Evolutionary conservation across 345 rosid species (phyloP), one percentile per base, ranked within the genome.

Genomic region (Atalantia buxifolia): DNA sequence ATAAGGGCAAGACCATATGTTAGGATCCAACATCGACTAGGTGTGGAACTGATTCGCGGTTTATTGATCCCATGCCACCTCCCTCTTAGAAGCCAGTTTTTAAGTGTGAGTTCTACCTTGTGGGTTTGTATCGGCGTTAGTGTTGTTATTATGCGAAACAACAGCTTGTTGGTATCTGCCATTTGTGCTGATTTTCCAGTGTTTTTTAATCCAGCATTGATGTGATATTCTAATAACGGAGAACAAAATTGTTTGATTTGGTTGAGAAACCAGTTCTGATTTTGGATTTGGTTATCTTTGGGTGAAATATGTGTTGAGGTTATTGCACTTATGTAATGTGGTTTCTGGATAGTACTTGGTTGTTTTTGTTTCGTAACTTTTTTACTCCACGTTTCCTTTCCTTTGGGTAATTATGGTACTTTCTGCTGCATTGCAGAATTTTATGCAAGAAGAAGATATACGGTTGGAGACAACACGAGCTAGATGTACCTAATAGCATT

Each of bases 401-500:
- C 25, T 28, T 21, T 22, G 14, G 9, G n/a, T 57, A 57, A 72
- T 33, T 57, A 33, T 56, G 30, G 6, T 25, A 36, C 48, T 9
- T 62, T 38, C 55, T 42, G 19, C 45, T 72, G 28, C 36, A 19
- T 73, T 33, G 61, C 89, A 94, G 98, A 84, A 82, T 84, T 86
- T 84, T 67, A 80, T 86, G 82, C 87, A 81, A 76, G 95, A 88
- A 33, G 94, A 94, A 53, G 98, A 89, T 80, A 74, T 76, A 36
- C 82, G 87, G 59, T 75, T 92, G 90, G 94, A 94, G 87, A 84
- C 90, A 70, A 89, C 97, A 1, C 91, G 94, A 65, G 90, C 97
- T 66, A 88, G 94, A 91, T 87, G 98, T 94, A 84, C 71, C 35
- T 62, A 65, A 33, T 33, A 27, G 45, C 31, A 61, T 57, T 81